Base-by-base conservation (phyloP, 495 filamentous ascomycete species). In the Parathielavia hyrcaniae region DNA sequence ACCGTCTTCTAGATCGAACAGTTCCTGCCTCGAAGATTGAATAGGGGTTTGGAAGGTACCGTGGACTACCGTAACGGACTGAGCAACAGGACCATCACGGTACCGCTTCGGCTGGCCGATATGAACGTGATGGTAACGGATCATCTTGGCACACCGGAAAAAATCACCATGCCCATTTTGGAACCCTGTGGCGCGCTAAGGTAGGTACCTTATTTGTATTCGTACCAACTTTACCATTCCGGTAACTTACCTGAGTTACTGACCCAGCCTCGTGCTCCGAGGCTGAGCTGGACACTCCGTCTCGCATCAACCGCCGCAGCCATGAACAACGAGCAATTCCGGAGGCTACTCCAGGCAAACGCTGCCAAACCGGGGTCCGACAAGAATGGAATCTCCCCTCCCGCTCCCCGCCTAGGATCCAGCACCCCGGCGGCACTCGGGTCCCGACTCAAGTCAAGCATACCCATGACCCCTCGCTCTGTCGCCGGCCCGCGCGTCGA, bases 321-420 rank as follows among this genome's bases (percentile, higher is more conserved):
- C 30, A 98, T 98, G 93, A 96, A 98, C 70, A 97, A 97, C 81
- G 81, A 88, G 17, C 89, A 98, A 68, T 98, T 98, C 68, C 91
- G 93, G 50, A 85, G 87, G 54, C 83, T 98, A n/a, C 67, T 98
- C 10, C 74, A 83, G 41, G 80, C 72, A 20, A 76, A 75, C 38
- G 57, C 70, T 10, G 61, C 67, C 43, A 79, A 76, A 64, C 65
- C 63, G 51, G 69, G 40, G 54, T 58, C 45, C 50, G 62, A 61
- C 60, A 67, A 63, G 57, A 69, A 74, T 71, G 77, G 72, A 53
- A 64, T 52, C 45, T 71, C 75, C 6, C 66, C 67, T 11, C 23
- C 68, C 1, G 26, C 61, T 46, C 35, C 59, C 55, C 61, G 64
- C 65, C 30, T 70, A 53, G 20, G 62, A 62, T 39, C 61, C 38